Percentiles rank a stretch among this genome's conserved stretches.
Evolutionary conservation across 805 yeast genomes (phyloP).

Genomic region (Kodamaea hsintzibuensis): DNA sequence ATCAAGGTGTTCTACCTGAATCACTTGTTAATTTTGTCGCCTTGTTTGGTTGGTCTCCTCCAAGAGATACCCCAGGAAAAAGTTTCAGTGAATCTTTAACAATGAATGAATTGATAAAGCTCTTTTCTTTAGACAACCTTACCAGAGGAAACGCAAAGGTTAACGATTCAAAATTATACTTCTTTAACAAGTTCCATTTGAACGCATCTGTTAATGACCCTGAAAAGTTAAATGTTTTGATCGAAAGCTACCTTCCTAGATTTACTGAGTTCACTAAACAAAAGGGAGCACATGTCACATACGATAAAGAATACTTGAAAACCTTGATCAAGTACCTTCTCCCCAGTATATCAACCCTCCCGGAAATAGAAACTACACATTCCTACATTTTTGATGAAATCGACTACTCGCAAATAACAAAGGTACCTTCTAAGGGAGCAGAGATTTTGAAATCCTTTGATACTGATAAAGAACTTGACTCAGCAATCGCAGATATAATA

Average conservation of each 20-base stretch:
- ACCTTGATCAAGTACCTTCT: conserved; percentile 46
- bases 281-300: not conserved
- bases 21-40: conserved; percentile 87
- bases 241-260: conserved; percentile 28
- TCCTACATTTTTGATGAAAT: conserved; percentile 49
- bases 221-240: conserved; percentile 33
- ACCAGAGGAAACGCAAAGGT: conserved; percentile 96
- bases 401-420: conserved; percentile 24
- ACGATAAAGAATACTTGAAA: conserved; percentile 31
- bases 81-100: conserved; percentile 52
- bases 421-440: conserved; percentile 13
- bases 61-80: conserved; percentile 49
- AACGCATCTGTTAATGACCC: conserved; percentile 41
- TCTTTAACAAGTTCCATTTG: conserved; percentile 75
- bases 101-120: conserved; percentile 50
- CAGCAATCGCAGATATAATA: conserved; percentile 11
- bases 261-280: conserved; percentile 16
- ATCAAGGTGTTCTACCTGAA: conserved; percentile 76
- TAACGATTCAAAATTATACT: conserved; percentile 69
- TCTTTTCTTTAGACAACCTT: conserved; percentile 67
- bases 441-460: conserved; percentile 18
- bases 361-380: conserved; percentile 51
- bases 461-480: conserved; percentile 15
- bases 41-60: conserved; percentile 93
- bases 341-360: conserved; percentile 50